Conservation (phyloP, 768 basidiomycete species). For the Boletales sp. region DNA sequence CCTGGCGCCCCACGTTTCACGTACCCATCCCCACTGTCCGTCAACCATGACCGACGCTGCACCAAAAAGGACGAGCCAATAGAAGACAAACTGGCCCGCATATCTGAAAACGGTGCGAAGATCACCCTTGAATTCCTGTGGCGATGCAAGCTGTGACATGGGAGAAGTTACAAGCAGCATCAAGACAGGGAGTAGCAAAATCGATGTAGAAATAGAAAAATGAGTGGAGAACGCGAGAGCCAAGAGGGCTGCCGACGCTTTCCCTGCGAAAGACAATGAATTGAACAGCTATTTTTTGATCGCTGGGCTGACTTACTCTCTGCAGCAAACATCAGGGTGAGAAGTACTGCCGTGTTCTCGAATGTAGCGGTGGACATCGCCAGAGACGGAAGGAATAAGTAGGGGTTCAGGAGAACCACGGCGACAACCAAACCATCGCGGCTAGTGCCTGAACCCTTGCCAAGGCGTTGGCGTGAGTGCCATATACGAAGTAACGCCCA, state of each 20-base stretch:
- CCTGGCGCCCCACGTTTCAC: slow-evolving; percentile 85
- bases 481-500: slow-evolving; percentile 67
- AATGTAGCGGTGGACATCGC: slow-evolving; percentile 81
- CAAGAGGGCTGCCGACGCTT: slow-evolving; percentile 54
- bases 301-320: slow-evolving; percentile 45
- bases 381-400: slow-evolving; percentile 73
- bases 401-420: slow-evolving; percentile 84
- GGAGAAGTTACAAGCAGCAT: slow-evolving; percentile 62
- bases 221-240: slow-evolving; percentile 70
- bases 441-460: slow-evolving; percentile 31
- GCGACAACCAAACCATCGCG: slow-evolving; percentile 64
- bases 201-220: slow-evolving; percentile 64
- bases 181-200: slow-evolving; percentile 64
- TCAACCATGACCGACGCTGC: slow-evolving; percentile 52
- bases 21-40: slow-evolving; percentile 66
- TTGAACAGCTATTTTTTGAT: background rate
- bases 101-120: slow-evolving; percentile 25
- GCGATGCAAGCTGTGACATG: slow-evolving; percentile 65
- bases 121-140: slow-evolving; percentile 32
- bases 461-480: slow-evolving; percentile 55
- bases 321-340: slow-evolving; percentile 69
- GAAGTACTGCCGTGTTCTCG: slow-evolving; percentile 70
- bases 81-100: slow-evolving; percentile 46
- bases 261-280: slow-evolving; percentile 41
- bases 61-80: slow-evolving; percentile 41